phyloP scores from a whole-genome alignment of 2,329 filamentous ascomycete genomes.

The Hortaea sp. region DNA sequence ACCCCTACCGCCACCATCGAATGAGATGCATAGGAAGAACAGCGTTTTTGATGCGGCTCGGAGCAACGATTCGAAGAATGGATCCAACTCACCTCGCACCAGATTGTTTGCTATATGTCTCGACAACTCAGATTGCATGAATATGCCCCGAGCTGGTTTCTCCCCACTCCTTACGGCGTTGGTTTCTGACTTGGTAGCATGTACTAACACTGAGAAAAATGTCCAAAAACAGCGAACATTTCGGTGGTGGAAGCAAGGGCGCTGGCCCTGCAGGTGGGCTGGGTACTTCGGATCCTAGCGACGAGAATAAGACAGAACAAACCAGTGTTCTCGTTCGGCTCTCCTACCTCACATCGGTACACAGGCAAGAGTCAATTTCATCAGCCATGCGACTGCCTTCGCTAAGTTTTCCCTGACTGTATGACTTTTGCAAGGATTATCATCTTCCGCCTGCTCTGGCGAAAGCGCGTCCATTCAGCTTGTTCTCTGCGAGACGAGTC shows the following conservation, averaged over 20 bases:
- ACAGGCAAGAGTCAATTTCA: constrained; percentile 2
- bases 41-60: constrained; percentile 16
- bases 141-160: constrained; percentile 14
- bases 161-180: constrained; percentile 12
- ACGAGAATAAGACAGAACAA: constrained; percentile 9
- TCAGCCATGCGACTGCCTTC: constrained; percentile 20
- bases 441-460: constrained; percentile 1
- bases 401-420: constrained; percentile 9
- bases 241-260: constrained; percentile 6
- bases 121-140: constrained; percentile 9
- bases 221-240: background rate
- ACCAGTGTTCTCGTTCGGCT: constrained; percentile 1
- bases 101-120: constrained; percentile 8
- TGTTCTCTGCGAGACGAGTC: constrained; percentile 1
- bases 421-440: constrained; percentile 3
- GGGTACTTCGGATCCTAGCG: constrained; percentile 6
- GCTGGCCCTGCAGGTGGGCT: background rate
- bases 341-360: background rate
- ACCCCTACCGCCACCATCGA: constrained; percentile 14
- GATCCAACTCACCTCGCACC: constrained; percentile 12
- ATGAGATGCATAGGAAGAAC: constrained; percentile 7
- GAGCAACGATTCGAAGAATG: constrained; percentile 10
- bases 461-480: constrained; percentile 1
- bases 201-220: constrained; percentile 6
- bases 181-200: constrained; percentile 11